Base-by-base conservation (phyloP, 2,329 filamentous ascomycete genomes). In the Claviceps sp. region DNA sequence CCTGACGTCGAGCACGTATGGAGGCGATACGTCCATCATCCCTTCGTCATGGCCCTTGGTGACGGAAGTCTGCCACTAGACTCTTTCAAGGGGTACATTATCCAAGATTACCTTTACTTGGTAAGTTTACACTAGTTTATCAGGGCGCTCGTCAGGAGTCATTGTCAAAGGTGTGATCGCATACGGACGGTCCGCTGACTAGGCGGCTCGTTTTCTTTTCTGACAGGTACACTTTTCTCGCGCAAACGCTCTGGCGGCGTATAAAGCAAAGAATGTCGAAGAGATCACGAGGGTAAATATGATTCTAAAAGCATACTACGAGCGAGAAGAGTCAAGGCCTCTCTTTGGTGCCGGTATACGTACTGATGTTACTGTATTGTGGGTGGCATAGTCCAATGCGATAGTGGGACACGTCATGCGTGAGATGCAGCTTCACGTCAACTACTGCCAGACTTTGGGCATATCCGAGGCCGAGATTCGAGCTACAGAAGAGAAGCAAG, bases 81-180 rank as follows among this genome's bases (percentile, higher is more conserved):
- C 44, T 84, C 82, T 0, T 97, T 95, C 73, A 93, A 89, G 65
- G 78, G 85, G 41, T 97, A 96, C 64, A 80, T 97, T 52, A 77
- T 93, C 10, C 91, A 97, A 61, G 91, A 97, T 62, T 96, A 96
- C 61, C 74, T 95, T 4, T 97, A 93, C 62, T 71, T 96, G 44
- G 86, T 93, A 60, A 43, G 74, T 62, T 13, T 24, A 14, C 17
- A 26, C 42, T 16, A 26, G 10, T 2, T 22, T 24, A 43, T 14
- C 10, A 14, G 24, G 8, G 22, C 19, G 42, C 22, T 44, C 13
- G 5, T 10, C 22, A 16, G 16, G 11, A 11, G 10, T 11, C 17
- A 19, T 19, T 19, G 17, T 19, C 30, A 11, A 34, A 34, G 30
- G 30, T 10, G 30, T 34, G 10, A 34, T 34, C 10, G 3, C 30